These are phyloP conservation scores for Talaromyces pinophilus DNA, from an alignment of 2,329 filamentous ascomycete genomes.

Conservation along the genomic window DNA sequence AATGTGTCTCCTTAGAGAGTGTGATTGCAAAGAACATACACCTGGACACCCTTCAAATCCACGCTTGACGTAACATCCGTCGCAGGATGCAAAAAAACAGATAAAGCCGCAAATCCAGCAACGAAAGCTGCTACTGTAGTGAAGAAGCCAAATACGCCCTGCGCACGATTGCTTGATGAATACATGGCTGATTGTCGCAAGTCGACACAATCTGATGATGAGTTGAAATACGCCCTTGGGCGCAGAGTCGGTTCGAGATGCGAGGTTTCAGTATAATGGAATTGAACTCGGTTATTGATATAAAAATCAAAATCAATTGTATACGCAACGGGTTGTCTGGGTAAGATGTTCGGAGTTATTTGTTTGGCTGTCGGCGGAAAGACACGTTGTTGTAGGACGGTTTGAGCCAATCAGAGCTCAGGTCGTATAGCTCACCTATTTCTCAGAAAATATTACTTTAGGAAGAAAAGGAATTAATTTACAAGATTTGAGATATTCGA, in stretches of 20 bases:
- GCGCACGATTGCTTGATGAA: constrained; percentile 77
- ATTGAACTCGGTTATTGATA: background rate
- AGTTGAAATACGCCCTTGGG: background rate
- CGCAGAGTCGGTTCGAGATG: background rate
- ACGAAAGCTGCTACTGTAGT: constrained; percentile 87
- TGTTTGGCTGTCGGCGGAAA: constrained; percentile 2
- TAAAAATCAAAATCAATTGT: background rate
- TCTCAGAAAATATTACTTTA: background rate
- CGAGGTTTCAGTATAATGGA: background rate
- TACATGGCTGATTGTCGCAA: constrained; percentile 63
- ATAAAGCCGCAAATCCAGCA: constrained; percentile 75
- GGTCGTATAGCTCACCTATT: background rate
- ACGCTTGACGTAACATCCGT: constrained; percentile 56
- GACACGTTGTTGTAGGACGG: constrained; percentile 11
- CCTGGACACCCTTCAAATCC: constrained; percentile 67
- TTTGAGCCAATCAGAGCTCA: constrained; percentile 8
- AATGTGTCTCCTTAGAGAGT: background rate
- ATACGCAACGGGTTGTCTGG: background rate
- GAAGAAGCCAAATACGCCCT: constrained; percentile 97
- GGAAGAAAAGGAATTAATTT: background rate
- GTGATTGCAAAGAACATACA: constrained; percentile 60
- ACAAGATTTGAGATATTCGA: background rate
- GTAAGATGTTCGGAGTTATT: background rate
- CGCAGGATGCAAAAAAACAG: constrained; percentile 65
- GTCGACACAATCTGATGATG: background rate